phyloP scores from a whole-genome alignment of 371 early-diverging fungal genomes.

The Mortierella sp. region DNA sequence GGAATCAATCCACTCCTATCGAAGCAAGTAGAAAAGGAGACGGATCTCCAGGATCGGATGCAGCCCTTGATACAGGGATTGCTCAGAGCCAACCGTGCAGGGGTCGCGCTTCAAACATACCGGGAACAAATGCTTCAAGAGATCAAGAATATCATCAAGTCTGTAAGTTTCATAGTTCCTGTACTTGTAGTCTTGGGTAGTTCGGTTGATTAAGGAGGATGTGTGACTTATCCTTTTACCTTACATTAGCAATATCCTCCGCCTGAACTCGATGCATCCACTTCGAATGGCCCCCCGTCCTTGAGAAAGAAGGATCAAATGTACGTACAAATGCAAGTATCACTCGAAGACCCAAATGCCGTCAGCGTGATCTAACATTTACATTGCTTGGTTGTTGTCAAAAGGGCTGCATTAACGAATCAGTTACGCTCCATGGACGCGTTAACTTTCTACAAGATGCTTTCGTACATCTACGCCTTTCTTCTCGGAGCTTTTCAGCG shows the following conservation, averaged over 20 bases:
- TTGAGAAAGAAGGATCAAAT: conserved; percentile 62
- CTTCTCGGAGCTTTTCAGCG: conserved; percentile 73
- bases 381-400: background rate
- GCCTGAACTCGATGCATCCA: conserved; percentile 24
- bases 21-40: conserved; percentile 56
- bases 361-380: background rate
- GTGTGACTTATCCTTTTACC: background rate
- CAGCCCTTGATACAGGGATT: conserved; percentile 80
- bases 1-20: conserved; percentile 45
- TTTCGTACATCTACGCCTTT: conserved; percentile 75
- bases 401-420: conserved; percentile 57
- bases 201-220: conserved; percentile 5
- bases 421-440: conserved; percentile 80
- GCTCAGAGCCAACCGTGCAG: conserved; percentile 76
- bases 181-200: background rate
- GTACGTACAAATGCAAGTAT: conserved; percentile 28
- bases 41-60: conserved; percentile 67
- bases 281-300: conserved; percentile 23
- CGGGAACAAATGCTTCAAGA: conserved; percentile 78
- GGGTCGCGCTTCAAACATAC: conserved; percentile 74
- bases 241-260: conserved; percentile 59
- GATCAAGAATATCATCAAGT: conserved; percentile 79
- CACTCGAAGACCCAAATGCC: background rate
- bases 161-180: conserved; percentile 62
- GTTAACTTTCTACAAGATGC: conserved; percentile 81